Evolutionary conservation across 73 alveolate genomes (phyloP), one percentile per base, ranked within the genome.

Genomic region (Tetrahymena elliotti): DNA sequence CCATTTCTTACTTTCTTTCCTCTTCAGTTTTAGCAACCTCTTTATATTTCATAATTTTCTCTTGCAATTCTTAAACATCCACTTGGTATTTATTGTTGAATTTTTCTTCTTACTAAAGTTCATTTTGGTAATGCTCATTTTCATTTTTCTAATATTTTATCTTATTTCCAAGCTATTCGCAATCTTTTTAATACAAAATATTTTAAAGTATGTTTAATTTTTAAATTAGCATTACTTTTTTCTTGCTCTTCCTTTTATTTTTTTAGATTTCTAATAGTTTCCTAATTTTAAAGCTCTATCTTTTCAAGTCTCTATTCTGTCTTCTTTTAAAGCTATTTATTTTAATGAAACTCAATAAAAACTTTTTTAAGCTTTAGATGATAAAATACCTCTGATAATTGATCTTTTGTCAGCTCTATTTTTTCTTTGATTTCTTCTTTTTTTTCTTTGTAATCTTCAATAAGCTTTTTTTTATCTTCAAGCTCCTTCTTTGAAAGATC

Each of bases 31-130:
- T 96, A 6, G 96, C 95, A 24, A 95, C 95, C 4, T 35, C 93
- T 34, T 96, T 93, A 83, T 97, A 94, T 53, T 95, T 94, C 33
- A 96, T 93, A 35, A 97, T 97, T 93, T 97, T 94, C 39, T 97
- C 96, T 35, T 95, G 95, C 53, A 95, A 39, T 22, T 97, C 95
- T 34, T 94, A 95, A n/a, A 93, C 53, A 47, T 97, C 97, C 22
- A 95, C 96, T 22, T 68, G 84, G 93, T 83, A 94, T 93, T 97
- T 96, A 12, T 84, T 88, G n/a, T 96, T 83, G 68, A 95, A 93
- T 83, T 95, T 94, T n/a, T 96, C 93, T 39, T 97, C 98, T 84
- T 98, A 96, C 84, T 95, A 97, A n/a, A 96, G 93, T 38, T 97
- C 99, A 82, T 88, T 94, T 35, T 94, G 31, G 13, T 84, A 36